These are phyloP conservation scores for Rhodotorula glutinis DNA, from an alignment of 1,284 basidiomycete species.

Conservation along the genomic window DNA sequence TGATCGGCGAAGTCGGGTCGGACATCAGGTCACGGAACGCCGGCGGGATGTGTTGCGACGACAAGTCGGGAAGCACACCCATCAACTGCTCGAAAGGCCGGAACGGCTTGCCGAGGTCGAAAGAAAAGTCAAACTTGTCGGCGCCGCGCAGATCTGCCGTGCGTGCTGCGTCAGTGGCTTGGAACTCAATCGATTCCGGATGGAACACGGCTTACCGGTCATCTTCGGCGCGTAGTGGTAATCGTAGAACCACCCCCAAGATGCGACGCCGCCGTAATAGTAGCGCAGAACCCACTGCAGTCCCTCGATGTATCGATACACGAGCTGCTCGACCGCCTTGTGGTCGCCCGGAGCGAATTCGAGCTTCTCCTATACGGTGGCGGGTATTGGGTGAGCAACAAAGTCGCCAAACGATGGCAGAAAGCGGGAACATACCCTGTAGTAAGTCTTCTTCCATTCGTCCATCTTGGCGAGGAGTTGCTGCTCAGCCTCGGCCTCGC, in stretches of 20 bases:
- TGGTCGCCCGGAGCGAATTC: conserved; percentile 68
- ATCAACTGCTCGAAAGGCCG: conserved; percentile 94
- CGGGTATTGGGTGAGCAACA: background rate
- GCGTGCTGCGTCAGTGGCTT: background rate
- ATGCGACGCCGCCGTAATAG: conserved; percentile 94
- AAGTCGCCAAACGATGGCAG: too few species aligned
- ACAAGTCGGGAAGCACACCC: conserved; percentile 92
- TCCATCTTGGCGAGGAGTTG: conserved; percentile 78
- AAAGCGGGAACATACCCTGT: conserved; percentile 59
- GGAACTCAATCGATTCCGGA: too few species aligned
- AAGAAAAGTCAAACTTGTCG: conserved; percentile 75
- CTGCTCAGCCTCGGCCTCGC: conserved; percentile 71
- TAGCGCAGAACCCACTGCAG: conserved; percentile 99
- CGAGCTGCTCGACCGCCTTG: conserved; percentile 61
- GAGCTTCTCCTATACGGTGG: conserved; percentile 60
- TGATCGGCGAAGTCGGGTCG: conserved; percentile 77
- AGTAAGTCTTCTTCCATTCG: conserved; percentile 88
- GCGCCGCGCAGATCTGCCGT: conserved; percentile 71
- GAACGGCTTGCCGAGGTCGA: conserved; percentile 85
- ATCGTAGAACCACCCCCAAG: conserved; percentile 98
- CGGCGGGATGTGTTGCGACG: conserved; percentile 77
- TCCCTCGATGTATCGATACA: conserved; percentile 84
- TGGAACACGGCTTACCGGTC: too few species aligned
- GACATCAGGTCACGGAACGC: conserved; percentile 92
- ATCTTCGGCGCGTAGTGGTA: conserved; percentile 97